Percentiles rank a stretch among this genome's conserved stretches.
Conservation (phyloP, 495 filamentous ascomycete species). For the Clohesyomyces aquaticus region DNA sequence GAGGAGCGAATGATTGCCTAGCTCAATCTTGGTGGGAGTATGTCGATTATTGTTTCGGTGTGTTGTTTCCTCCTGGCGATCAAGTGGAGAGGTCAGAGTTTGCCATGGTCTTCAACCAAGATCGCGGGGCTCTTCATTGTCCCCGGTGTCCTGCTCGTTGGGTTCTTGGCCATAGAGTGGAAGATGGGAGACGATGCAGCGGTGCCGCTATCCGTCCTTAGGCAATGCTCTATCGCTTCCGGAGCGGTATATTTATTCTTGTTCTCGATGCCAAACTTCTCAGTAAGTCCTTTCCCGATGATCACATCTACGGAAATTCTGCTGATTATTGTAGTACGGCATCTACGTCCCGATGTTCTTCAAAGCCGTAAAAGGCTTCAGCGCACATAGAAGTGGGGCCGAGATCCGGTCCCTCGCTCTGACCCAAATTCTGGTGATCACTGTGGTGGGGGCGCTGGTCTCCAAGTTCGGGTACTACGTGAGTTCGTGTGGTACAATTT, state of each 20-base stretch:
- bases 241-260: slow-evolving; percentile 41
- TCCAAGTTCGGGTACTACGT: slow-evolving; percentile 72
- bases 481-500: background rate
- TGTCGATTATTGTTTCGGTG: slow-evolving; percentile 3
- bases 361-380: slow-evolving; percentile 28
- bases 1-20: slow-evolving; percentile 18
- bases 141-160: slow-evolving; percentile 26
- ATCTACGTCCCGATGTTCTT: slow-evolving; percentile 38
- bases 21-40: slow-evolving; percentile 11
- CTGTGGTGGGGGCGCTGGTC: slow-evolving; percentile 65
- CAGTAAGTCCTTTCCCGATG: slow-evolving; percentile 8
- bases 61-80: slow-evolving; percentile 21
- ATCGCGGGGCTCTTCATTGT: slow-evolving; percentile 28
- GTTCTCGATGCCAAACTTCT: slow-evolving; percentile 40
- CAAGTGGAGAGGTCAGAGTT: slow-evolving; percentile 22
- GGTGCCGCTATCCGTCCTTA: slow-evolving; percentile 33
- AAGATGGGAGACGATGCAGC: slow-evolving; percentile 28
- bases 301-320: background rate
- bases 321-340: slow-evolving; percentile 59
- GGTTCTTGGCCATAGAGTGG: slow-evolving; percentile 17
- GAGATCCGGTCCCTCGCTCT: slow-evolving; percentile 19
- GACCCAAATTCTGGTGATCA: slow-evolving; percentile 50
- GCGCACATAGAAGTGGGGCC: slow-evolving; percentile 21
- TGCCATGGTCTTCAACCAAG: slow-evolving; percentile 11
- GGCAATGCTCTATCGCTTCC: slow-evolving; percentile 25